Evolutionary conservation across 2,329 filamentous ascomycete species (phyloP), one percentile per base, ranked within the genome.

Genomic region (Colletotrichum incanum): DNA sequence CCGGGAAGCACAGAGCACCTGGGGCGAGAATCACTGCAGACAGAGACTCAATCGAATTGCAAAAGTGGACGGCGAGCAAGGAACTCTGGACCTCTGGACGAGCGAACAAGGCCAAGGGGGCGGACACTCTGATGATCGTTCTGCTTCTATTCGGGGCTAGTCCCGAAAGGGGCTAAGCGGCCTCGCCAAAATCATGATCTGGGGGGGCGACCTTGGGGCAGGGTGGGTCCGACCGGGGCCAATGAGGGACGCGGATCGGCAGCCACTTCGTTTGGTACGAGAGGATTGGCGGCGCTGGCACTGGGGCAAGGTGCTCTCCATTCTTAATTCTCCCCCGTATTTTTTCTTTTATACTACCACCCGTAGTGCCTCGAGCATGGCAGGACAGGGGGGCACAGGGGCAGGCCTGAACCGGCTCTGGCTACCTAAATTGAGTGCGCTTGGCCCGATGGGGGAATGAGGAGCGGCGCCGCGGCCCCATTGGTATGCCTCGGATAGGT

Each of bases 1-100:
- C 26, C 60, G 28, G 61, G 47, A 41, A 45, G 52, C 14, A 47
- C 26, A 45, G 43, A 34, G 45, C 28, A 71, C 62, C 43, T 26
- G 63, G 62, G 61, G 61, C 41, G 68, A 64, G 68, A 69, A 72
- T 71, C 68, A n/a, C 64, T 71, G 68, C 58, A 68, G 65, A 59
- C 23, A 23, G 23, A 69, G 69, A 64, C 65, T 72, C 16, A 47
- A 72, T 72, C 69, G 65, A 64, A 69, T 69, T 72, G 52, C 39
- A 72, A 72, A 72, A 72, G 65, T 72, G 69, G 69, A 54, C 37
- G n/a, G 41, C 34, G 23, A 18, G 34, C 54, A 58, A 26, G 54
- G 34, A 58, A 26, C 16, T n/a, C 28, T 3, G 28, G 28, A 12
- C 23, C 23, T 23, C 47, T 58, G n/a, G n/a, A 56, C 37, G 9